Conservation (phyloP, 2,329 filamentous ascomycete genomes). For the Colletotrichum costaricense region DNA sequence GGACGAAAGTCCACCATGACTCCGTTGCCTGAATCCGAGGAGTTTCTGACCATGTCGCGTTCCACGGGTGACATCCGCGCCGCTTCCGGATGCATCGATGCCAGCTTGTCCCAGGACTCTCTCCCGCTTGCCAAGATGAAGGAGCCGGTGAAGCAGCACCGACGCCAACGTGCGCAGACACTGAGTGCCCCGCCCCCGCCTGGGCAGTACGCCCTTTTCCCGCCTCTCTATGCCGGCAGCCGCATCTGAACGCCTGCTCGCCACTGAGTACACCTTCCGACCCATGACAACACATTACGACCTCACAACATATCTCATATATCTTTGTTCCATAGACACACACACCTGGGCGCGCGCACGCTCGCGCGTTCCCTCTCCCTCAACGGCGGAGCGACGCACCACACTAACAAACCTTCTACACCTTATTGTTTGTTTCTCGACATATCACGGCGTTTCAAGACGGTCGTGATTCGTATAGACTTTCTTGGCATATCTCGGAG, state of each 20-base stretch:
- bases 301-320: not conserved
- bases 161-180: constrained; percentile 57
- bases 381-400: not conserved
- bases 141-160: constrained; percentile 42
- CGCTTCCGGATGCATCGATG: constrained; percentile 15
- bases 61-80: constrained; percentile 30
- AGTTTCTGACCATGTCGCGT: constrained; percentile 23
- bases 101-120: constrained; percentile 43
- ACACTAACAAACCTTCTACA: constrained; percentile 4
- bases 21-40: constrained; percentile 32
- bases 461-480: constrained; percentile 23
- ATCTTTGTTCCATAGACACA: constrained; percentile 5
- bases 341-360: not conserved
- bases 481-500: constrained; percentile 20
- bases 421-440: constrained; percentile 2
- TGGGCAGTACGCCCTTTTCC: constrained; percentile 61
- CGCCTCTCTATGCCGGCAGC: constrained; percentile 45
- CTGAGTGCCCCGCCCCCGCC: constrained; percentile 57
- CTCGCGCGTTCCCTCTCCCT: not conserved
- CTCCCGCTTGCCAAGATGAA: constrained; percentile 43
- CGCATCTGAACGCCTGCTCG: constrained; percentile 41
- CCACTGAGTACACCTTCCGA: not conserved
- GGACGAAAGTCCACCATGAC: constrained; percentile 24
- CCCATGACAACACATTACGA: not conserved
- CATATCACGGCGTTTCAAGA: constrained; percentile 9